These are phyloP conservation scores for Penicillium coprophilum DNA, from an alignment of 495 filamentous ascomycete genomes.

Conservation along the genomic window DNA sequence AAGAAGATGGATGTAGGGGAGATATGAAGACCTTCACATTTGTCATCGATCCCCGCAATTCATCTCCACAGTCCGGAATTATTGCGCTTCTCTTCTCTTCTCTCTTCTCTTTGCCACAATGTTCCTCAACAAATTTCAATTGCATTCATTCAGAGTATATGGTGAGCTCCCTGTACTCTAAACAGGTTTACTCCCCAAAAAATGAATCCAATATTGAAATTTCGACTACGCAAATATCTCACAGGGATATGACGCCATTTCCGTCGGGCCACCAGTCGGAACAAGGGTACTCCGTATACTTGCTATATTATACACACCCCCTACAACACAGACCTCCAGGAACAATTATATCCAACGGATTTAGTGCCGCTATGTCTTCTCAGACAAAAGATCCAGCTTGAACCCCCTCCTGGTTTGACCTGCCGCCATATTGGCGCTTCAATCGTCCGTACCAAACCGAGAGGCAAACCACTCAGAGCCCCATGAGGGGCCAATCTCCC, in stretches of 20 bases:
- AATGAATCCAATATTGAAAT: neutral
- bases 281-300: neutral
- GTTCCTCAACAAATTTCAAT: neutral
- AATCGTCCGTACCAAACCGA: neutral
- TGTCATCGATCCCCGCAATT: conserved; percentile 7
- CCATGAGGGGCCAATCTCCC: conserved; percentile 2
- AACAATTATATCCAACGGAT: neutral
- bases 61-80: neutral
- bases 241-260: neutral
- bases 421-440: neutral
- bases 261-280: neutral
- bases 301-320: neutral
- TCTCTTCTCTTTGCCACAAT: neutral
- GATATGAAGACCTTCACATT: neutral
- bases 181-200: neutral
- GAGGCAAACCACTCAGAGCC: conserved; percentile 9
- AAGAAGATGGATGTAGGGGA: neutral
- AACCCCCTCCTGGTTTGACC: neutral
- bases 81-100: neutral
- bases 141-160: neutral
- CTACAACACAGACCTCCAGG: neutral
- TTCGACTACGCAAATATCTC: neutral
- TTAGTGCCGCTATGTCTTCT: neutral
- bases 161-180: neutral
- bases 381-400: neutral